These are phyloP conservation scores for Paraphoma chrysanthemicola DNA, from an alignment of 2,329 filamentous ascomycete genomes.

Conservation along the genomic window DNA sequence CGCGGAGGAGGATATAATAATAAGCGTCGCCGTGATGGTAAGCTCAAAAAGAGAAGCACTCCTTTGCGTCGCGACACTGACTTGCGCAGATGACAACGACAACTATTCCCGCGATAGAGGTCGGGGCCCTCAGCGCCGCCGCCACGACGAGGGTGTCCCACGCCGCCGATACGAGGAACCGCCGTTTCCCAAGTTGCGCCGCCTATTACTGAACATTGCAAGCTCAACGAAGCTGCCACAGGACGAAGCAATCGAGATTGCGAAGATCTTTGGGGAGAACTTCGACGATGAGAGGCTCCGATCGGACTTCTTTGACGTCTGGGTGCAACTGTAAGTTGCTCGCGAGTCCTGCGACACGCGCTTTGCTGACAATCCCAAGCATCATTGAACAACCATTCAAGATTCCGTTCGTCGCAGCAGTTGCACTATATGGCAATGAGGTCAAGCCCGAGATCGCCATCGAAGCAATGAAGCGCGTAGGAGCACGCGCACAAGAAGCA, in stretches of 20 bases:
- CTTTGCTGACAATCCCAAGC: conserved; percentile 45
- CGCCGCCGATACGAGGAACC: conserved; percentile 47
- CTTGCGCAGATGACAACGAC: conserved; percentile 35
- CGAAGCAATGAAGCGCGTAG: conserved; percentile 71
- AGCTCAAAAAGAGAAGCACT: conserved; percentile 6
- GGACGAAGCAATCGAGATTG: conserved; percentile 47
- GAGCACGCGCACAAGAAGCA: conserved; percentile 68
- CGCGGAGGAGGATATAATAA: conserved; percentile 31
- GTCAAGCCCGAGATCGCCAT: conserved; percentile 76
- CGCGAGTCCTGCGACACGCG: neutral
- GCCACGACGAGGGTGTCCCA: conserved; percentile 32
- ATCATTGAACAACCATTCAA: conserved; percentile 93
- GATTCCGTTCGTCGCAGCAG: conserved; percentile 90
- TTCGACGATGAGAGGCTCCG: conserved; percentile 78
- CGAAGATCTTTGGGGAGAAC: conserved; percentile 77
- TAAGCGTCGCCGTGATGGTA: conserved; percentile 44
- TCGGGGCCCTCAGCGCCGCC: conserved; percentile 40
- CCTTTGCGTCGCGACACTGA: conserved; percentile 4
- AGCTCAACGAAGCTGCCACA: conserved; percentile 46
- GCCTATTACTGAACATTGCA: conserved; percentile 46
- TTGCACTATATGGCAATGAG: conserved; percentile 80
- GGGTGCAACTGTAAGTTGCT: conserved; percentile 70
- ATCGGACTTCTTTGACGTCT: conserved; percentile 73
- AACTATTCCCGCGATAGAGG: conserved; percentile 35
- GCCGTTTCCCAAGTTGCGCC: conserved; percentile 41